phyloP scores from a whole-genome alignment of 2,329 filamentous ascomycete species.

The Pestalotiopsis sp. region DNA sequence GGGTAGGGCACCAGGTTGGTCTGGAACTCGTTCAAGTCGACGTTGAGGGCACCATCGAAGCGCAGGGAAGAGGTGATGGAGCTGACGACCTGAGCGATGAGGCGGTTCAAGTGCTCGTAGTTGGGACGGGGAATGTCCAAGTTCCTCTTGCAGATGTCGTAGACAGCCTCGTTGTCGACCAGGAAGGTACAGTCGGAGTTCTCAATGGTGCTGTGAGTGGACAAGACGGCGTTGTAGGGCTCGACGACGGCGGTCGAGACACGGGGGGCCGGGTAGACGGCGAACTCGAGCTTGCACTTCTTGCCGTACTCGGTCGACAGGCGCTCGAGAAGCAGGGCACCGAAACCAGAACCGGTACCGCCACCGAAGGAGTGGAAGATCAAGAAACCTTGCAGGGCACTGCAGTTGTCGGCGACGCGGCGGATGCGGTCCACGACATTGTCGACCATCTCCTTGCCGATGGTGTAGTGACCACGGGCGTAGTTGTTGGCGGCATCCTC shows the following conservation, averaged over 20 bases:
- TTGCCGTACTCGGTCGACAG: constrained; percentile 75
- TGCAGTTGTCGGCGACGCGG: constrained; percentile 73
- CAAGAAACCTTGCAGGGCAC: constrained; percentile 72
- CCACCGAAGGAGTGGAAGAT: constrained; percentile 78
- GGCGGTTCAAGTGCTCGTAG: constrained; percentile 72
- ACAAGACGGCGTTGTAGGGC: constrained; percentile 75
- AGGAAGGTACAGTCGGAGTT: constrained; percentile 81
- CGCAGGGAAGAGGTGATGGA: constrained; percentile 74
- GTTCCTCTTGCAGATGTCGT: constrained; percentile 75
- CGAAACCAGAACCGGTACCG: constrained; percentile 74
- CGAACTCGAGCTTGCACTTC: constrained; percentile 78
- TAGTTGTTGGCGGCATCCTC: constrained; percentile 81
- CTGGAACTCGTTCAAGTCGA: constrained; percentile 78
- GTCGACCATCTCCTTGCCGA: constrained; percentile 77
- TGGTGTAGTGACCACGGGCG: constrained; percentile 75
- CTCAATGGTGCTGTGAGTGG: constrained; percentile 76
- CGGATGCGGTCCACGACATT: constrained; percentile 71
- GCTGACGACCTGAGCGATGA: constrained; percentile 75
- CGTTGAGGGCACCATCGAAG: constrained; percentile 73
- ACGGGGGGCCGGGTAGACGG: constrained; percentile 71
- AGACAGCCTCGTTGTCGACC: constrained; percentile 75
- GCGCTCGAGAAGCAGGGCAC: constrained; percentile 71
- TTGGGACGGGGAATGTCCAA: constrained; percentile 70
- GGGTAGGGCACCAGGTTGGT: constrained; percentile 76
- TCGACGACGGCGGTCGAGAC: constrained; percentile 73